Base-by-base conservation (phyloP, 108 stramenopile species). In the Cyclotella cryptica region DNA sequence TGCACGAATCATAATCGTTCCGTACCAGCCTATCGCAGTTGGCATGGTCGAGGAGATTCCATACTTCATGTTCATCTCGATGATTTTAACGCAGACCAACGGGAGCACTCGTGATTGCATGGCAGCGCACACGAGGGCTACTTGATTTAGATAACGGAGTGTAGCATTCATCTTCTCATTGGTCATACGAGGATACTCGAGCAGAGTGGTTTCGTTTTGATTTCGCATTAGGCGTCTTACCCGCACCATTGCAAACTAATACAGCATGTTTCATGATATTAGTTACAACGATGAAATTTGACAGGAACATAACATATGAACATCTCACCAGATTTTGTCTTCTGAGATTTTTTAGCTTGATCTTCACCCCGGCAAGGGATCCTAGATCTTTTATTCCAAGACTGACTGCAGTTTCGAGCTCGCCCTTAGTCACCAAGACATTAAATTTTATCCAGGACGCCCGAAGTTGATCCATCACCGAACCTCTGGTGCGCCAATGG, bases 21-120 rank as follows among this genome's bases (percentile, higher is more conserved):
- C 68, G 28, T 53, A 69, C 49, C 30, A 40, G 0, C 49, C 68
- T 0, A 69, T 53, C 9, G 68, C 46, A 69, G 9, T 39, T 18
- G 68, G 68, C 49, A 69, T 49, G 0, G 24, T 21, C 19, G 68
- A 29, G 3, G 52, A 53, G 6, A 69, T 52, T 7, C 68, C 68
- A 69, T 69, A 26, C 27, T n/a, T 53, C 49, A 69, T 4, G 30
- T 69, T 69, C 29, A 69, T 13, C n/a, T 69, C 26, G 0, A 69
- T 19, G 17, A 49, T 39, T n/a, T 69, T 69, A 39, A 52, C 52
- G 27, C 68, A 52, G 1, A 69, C 28, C 10, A 69, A 40, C 14
- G 52, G 49, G 3, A 18, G 17, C 12, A 69, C 3, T 30, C 13
- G 2, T 11, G 35, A 15, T 28, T 19, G 9, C 3, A 24, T 29